Base-by-base conservation (phyloP, 225 moss, liverwort and hornwort genomes). In the Pseudoscleropodium purum region DNA sequence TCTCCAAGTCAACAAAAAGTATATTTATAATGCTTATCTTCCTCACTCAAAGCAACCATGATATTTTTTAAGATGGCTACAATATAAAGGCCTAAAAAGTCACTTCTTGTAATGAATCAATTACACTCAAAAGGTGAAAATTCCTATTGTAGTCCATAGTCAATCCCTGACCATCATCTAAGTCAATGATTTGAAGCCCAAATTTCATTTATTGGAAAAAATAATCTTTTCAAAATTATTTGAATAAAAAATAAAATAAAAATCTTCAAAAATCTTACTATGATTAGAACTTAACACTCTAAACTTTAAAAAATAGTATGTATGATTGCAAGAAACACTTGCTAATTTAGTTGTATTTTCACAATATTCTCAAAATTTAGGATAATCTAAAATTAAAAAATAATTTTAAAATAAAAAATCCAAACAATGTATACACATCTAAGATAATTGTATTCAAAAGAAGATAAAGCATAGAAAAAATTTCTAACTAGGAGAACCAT, bases 371-470 rank as follows among this genome's bases (percentile, higher is more conserved):
- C 10, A 6, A n/a, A n/a, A n/a, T 45, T 10, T 7, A 2, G 4
- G 8, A 7, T 4, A 29, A 1, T 74, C 29, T 17, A 6, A 45
- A 74, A 15, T 43, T 15, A 9, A 15, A 43, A 43, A 73, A 27
- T 17, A 43, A 25, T 1, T 59, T 59, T 9, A 7, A 56, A 56
- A 56, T 54, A 18, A 54, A 54, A 54, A 15, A 20, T 8, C 8
- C 30, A 0, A 3, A 0, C 2, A 30, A 45, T 30, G 6, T 47
- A 18, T 11, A 47, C 1, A 47, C 10, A 2, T 18, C 30, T 11
- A 18, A 75, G 1, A 31, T 31, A 6, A 75, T 75, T 74, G 18
- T 30, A 18, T 9, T 10, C 10, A 6, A 18, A 16, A 9, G 2
- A 47, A 30, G 18, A 74, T 30, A 18, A 45, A 74, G 0, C 2